Evolutionary conservation across 768 basidiomycete species (phyloP).

Genomic region (Pleurotus tuoliensis): DNA sequence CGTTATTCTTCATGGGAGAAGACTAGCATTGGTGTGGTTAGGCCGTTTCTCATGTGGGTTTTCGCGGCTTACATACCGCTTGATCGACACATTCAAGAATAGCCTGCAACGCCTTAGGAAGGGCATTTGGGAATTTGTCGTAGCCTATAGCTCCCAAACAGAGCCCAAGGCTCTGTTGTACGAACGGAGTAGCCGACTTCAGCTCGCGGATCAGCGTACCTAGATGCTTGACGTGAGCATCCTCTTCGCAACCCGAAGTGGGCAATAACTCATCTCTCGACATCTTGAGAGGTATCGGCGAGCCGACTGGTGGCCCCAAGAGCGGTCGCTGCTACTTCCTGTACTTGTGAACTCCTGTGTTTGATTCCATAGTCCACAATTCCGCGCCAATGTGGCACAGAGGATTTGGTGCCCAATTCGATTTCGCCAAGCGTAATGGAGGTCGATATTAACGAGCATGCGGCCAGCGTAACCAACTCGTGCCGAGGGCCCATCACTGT

Average conservation of each 20-base stretch:
- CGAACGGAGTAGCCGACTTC: slow-evolving; percentile 39
- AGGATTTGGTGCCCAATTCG: slow-evolving; percentile 32
- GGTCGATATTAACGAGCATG: slow-evolving; percentile 66
- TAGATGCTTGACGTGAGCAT: slow-evolving; percentile 7
- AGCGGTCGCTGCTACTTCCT: slow-evolving; percentile 72
- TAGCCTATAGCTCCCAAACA: slow-evolving; percentile 71
- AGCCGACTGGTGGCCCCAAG: slow-evolving; percentile 68
- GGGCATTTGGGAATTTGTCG: slow-evolving; percentile 45
- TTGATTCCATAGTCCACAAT: slow-evolving; percentile 72
- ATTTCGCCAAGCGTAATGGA: slow-evolving; percentile 59
- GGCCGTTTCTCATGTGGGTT: neutral
- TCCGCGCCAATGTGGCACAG: slow-evolving; percentile 59
- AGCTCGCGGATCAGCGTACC: slow-evolving; percentile 65
- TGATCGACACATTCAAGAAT: slow-evolving; percentile 57
- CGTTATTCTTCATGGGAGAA: slow-evolving; percentile 19
- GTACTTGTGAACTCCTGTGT: slow-evolving; percentile 58
- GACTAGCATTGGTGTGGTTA: slow-evolving; percentile 3
- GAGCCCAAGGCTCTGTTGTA: slow-evolving; percentile 73
- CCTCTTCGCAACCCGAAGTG: slow-evolving; percentile 9
- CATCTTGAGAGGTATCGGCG: slow-evolving; percentile 55
- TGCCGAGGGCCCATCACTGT: slow-evolving; percentile 62
- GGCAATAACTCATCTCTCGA: slow-evolving; percentile 65
- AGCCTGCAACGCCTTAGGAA: slow-evolving; percentile 51
- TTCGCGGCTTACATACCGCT: slow-evolving; percentile 35
- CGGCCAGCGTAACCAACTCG: slow-evolving; percentile 66